Conservation (phyloP, 2,329 filamentous ascomycete species). For the Septoria petroselini region DNA sequence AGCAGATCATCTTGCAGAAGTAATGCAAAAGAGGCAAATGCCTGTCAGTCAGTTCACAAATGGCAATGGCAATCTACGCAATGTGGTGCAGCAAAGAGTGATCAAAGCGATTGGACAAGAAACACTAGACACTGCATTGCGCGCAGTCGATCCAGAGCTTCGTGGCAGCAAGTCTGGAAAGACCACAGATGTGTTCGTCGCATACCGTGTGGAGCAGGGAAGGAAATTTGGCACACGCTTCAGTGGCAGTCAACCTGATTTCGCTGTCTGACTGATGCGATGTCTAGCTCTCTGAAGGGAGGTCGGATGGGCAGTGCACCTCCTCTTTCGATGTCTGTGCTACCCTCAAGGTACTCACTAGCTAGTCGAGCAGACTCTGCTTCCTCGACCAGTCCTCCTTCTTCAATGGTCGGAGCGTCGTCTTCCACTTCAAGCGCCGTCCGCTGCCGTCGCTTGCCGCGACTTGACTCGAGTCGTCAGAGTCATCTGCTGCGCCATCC, state of each 20-base stretch:
- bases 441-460: neutral
- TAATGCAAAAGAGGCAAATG: constrained; percentile 3
- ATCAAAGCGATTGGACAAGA: neutral
- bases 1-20: constrained; percentile 8
- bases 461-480: neutral
- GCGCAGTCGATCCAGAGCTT: constrained; percentile 12
- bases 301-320: too few species aligned
- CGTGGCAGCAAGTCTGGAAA: constrained; percentile 10
- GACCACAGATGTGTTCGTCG: constrained; percentile 9
- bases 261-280: neutral
- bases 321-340: too few species aligned
- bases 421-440: constrained; percentile 10
- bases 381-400: constrained; percentile 10
- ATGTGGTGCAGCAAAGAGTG: neutral
- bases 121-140: neutral
- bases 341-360: too few species aligned
- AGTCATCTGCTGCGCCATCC: constrained; percentile 9
- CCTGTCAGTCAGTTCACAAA: constrained; percentile 1
- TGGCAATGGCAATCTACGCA: neutral
- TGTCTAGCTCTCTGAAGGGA: too few species aligned
- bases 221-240: neutral
- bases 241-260: neutral
- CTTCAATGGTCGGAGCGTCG: constrained; percentile 2
- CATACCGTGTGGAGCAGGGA: constrained; percentile 4
- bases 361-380: constrained; percentile 17